Evolutionary conservation across 805 yeast species (phyloP), one percentile per base, ranked within the genome.

Genomic region (Jamesozyma piceae): DNA sequence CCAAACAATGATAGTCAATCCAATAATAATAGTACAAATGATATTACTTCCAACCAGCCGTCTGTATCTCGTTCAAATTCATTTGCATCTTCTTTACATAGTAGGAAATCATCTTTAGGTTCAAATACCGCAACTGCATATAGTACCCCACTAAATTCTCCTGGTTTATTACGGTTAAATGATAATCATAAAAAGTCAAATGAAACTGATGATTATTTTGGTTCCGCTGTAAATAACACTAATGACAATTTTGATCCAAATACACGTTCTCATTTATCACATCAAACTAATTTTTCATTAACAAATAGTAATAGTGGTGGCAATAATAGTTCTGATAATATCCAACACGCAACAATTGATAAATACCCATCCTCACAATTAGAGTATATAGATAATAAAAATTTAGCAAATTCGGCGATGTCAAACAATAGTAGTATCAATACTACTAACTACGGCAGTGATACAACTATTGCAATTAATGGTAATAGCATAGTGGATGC

Each of bases 101-200:
- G 64, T 38, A 47, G 65, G 36, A 56, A 56, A 38, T 59, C 64
- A 4, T 59, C 64, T 6, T 45, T 50, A 24, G 49, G 56, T 11
- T 54, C 62, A 11, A 48, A 52, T 21, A 53, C 55, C 15, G 55
- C 54, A 31, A 53, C 62, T 15, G 55, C 60, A 15, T 60, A 54
- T 37, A 54, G 55, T 41, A 62, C 62, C 21, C 69, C 60, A 20
- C 44, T 56, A 43, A 58, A 55, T 45, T 64, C 60, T 22, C 64
- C 58, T 8, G 64, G 61, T 1, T 41, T 53, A 28, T 28, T 45
- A 17, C 42, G 48, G 20, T 41, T 42, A 15, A 45, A 48, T 14
- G 37, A 40, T 18, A 28, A 35, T 17, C 29, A 29, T 18, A 36
- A 36, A 14, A 15, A 13, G 6, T 27, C 32, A 6, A 38, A 38